Conservation (phyloP, 1,284 basidiomycete genomes). For the Thecaphora thlaspeos region DNA sequence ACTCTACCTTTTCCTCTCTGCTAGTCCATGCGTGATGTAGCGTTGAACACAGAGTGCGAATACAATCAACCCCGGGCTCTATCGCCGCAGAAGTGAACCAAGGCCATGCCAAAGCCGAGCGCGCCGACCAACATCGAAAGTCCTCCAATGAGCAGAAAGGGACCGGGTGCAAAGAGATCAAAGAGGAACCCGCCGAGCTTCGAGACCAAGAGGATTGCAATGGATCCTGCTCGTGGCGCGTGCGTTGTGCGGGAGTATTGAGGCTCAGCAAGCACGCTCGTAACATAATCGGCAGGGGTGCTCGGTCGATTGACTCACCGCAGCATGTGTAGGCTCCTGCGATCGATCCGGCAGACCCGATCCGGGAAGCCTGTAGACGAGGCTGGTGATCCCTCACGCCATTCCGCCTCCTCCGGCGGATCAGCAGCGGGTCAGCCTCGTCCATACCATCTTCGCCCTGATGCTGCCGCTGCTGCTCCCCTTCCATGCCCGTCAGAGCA, state of each 20-base stretch:
- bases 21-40: too few species aligned
- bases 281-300: too few species aligned
- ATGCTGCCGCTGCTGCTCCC: neutral
- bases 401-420: conserved; percentile 3
- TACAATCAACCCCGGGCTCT: too few species aligned
- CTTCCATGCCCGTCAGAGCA: conserved; percentile 4
- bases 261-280: too few species aligned
- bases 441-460: neutral
- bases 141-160: conserved; percentile 38
- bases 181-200: conserved; percentile 37
- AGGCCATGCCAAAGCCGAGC: too few species aligned
- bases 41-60: too few species aligned
- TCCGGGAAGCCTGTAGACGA: neutral
- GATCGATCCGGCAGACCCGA: conserved; percentile 26
- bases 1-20: too few species aligned
- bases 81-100: too few species aligned
- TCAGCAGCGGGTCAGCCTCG: neutral
- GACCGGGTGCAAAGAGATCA: conserved; percentile 33
- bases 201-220: conserved; percentile 39
- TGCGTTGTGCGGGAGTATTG: too few species aligned
- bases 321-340: conserved; percentile 42
- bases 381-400: neutral
- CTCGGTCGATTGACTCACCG: conserved; percentile 3
- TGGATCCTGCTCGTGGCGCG: too few species aligned
- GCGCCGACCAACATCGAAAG: conserved; percentile 11